A percentile compares a stretch with the other conserved stretches of the same genome.
These are phyloP conservation scores for Apiotrichum brassicae DNA, from an alignment of 1,284 basidiomycete species.

Conservation along the genomic window DNA sequence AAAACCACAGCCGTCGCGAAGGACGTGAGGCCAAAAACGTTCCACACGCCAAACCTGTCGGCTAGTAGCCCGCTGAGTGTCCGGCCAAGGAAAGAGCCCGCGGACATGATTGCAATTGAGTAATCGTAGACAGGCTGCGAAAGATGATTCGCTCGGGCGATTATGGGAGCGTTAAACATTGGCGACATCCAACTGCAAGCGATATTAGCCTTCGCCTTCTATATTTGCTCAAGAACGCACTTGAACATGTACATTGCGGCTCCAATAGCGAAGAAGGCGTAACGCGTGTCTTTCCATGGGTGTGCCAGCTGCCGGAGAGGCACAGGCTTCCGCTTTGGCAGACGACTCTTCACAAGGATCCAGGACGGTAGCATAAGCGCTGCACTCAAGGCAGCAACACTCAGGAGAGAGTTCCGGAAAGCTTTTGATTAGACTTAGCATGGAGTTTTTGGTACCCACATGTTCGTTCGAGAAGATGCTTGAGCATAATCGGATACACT, in stretches of 20 bases:
- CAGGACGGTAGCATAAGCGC: slow-evolving; percentile 37
- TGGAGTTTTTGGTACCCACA: slow-evolving; percentile 14
- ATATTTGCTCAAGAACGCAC: too few species aligned
- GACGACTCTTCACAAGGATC: slow-evolving; percentile 37
- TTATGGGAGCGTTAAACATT: slow-evolving; percentile 33
- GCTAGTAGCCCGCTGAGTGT: slow-evolving; percentile 33
- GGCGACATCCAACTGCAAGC: slow-evolving; percentile 32
- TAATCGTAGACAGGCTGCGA: slow-evolving; percentile 24
- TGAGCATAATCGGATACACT: slow-evolving; percentile 42
- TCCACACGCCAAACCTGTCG: slow-evolving; percentile 39
- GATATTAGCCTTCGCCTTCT: too few species aligned
- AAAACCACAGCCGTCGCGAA: slow-evolving; percentile 26
- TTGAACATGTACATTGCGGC: slow-evolving; percentile 29
- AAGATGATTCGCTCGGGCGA: slow-evolving; percentile 26
- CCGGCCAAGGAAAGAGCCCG: slow-evolving; percentile 38
- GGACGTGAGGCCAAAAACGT: slow-evolving; percentile 30
- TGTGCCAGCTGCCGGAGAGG: slow-evolving; percentile 6
- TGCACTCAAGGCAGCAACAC: slow-evolving; percentile 39
- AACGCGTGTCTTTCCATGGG: slow-evolving; percentile 31
- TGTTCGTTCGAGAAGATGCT: slow-evolving; percentile 27
- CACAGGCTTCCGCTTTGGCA: slow-evolving; percentile 27
- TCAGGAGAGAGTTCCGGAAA: slow-evolving; percentile 36
- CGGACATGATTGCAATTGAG: slow-evolving; percentile 37
- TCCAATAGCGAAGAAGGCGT: slow-evolving; percentile 30
- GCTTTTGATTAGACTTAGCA: slow-evolving; percentile 18